phyloP scores from a whole-genome alignment of 2,329 filamentous ascomycete genomes.

The Ceratocystis diversiconidia region DNA sequence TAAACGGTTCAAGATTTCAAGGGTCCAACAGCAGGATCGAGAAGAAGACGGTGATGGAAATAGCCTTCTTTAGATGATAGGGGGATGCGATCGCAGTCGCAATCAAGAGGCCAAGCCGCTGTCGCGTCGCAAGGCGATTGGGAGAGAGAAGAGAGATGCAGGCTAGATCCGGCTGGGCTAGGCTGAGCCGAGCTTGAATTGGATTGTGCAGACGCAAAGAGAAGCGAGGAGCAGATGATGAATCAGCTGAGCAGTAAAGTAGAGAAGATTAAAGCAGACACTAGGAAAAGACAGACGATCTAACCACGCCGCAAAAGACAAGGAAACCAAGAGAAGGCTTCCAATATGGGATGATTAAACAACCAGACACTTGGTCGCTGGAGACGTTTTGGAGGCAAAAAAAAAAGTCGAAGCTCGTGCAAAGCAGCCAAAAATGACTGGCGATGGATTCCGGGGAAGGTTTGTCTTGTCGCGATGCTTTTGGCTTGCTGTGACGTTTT shows the following conservation, averaged over 20 bases:
- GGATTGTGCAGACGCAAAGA: not conserved
- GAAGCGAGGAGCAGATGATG: not conserved
- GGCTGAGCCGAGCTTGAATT: not conserved
- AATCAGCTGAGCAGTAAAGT: not conserved
- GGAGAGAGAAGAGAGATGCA: not conserved
- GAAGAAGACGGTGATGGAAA: not conserved
- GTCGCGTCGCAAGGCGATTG: conserved; percentile 4
- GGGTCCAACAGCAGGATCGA: not conserved
- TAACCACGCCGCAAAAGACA: not conserved
- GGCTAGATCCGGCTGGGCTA: not conserved
- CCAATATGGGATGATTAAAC: too few relatives aligned
- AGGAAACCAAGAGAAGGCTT: not conserved
- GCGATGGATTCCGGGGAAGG: not conserved
- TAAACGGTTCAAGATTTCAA: not conserved
- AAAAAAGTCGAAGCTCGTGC: not conserved
- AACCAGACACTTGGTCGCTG: not conserved
- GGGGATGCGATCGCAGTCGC: not conserved
- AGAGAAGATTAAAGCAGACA: not conserved
- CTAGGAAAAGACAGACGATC: not conserved
- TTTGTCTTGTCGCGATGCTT: not conserved
- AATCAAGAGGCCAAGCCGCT: not conserved
- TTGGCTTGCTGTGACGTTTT: not conserved
- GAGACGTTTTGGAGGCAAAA: not conserved
- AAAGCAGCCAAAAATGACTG: not conserved
- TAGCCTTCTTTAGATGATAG: not conserved